Percentiles rank a stretch among this genome's conserved stretches.
Conservation (phyloP, 768 basidiomycete genomes). For the Lentinula boryana region DNA sequence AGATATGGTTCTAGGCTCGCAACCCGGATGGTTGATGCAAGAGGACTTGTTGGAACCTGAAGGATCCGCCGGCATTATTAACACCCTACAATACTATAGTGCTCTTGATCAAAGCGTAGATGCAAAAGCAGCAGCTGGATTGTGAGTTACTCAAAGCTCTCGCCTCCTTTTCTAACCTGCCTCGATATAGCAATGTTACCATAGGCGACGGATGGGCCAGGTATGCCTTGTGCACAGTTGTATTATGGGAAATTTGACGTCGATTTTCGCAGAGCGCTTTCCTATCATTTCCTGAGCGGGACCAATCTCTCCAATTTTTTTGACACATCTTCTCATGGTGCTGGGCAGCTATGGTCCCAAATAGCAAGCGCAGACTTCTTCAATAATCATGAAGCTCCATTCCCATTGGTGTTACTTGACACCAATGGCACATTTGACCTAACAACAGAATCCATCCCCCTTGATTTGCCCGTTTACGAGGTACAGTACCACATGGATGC, state of each 20-base stretch:
- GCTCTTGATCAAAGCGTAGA: constrained; percentile 48
- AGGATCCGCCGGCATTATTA: constrained; percentile 31
- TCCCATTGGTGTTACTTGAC: constrained; percentile 61
- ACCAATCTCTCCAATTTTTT: constrained; percentile 56
- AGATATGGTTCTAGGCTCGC: constrained; percentile 53
- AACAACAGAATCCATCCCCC: constrained; percentile 28
- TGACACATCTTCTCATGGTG: constrained; percentile 56
- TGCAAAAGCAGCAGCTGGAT: constrained; percentile 46
- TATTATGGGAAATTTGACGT: neutral
- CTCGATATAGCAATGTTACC: constrained; percentile 47
- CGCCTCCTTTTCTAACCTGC: neutral
- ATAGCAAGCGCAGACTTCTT: constrained; percentile 48
- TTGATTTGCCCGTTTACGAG: constrained; percentile 51
- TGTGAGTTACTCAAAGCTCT: constrained; percentile 33
- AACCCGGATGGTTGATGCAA: constrained; percentile 54
- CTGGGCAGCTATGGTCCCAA: constrained; percentile 65
- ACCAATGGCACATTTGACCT: constrained; percentile 43
- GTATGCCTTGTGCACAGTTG: neutral
- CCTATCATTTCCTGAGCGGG: constrained; percentile 70
- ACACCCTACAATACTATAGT: constrained; percentile 49
- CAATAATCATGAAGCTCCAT: constrained; percentile 44
- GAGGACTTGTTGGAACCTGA: constrained; percentile 41
- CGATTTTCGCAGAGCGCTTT: constrained; percentile 41
- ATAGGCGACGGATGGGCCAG: constrained; percentile 52
- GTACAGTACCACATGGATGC: constrained; percentile 24